Evolutionary conservation across 2,329 filamentous ascomycete genomes (phyloP).

Genomic region (Monosporascus sp.): DNA sequence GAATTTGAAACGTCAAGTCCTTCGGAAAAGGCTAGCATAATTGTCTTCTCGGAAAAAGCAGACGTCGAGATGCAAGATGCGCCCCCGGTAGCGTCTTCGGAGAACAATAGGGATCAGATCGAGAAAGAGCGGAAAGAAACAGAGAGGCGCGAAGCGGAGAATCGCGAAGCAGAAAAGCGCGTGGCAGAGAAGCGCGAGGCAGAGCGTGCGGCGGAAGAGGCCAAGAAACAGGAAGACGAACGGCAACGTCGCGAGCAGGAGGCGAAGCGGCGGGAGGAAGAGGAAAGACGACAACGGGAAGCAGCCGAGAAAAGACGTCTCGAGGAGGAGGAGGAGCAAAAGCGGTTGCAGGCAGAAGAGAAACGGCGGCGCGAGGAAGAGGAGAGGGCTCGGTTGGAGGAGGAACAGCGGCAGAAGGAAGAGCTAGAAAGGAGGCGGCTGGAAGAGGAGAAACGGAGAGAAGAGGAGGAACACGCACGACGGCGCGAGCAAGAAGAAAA

Average conservation of each 20-base stretch:
- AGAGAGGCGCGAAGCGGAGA: conserved; percentile 18
- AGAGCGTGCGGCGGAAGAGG: conserved; percentile 22
- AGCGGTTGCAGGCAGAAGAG: conserved; percentile 29
- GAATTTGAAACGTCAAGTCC: conserved; percentile 35
- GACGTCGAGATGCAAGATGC: conserved; percentile 53
- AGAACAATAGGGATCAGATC: conserved; percentile 23
- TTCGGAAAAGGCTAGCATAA: conserved; percentile 45
- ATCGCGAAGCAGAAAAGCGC: conserved; percentile 23
- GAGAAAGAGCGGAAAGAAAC: conserved; percentile 31
- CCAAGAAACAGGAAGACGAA: conserved; percentile 29
- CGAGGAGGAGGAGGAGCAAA: conserved; percentile 20
- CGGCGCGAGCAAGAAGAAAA: conserved; percentile 38
- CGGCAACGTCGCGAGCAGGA: conserved; percentile 29
- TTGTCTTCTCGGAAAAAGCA: conserved; percentile 51
- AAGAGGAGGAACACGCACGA: conserved; percentile 32
- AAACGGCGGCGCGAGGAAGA: conserved; percentile 33
- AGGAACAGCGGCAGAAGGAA: conserved; percentile 25
- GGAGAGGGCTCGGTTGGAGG: conserved; percentile 24
- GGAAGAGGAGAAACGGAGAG: conserved; percentile 32
- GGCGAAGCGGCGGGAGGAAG: conserved; percentile 29
- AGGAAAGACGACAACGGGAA: conserved; percentile 22
- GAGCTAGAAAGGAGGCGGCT: conserved; percentile 16
- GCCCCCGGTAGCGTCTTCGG: conserved; percentile 19
- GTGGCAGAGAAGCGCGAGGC: conserved; percentile 24
- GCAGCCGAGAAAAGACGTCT: conserved; percentile 24